Conservation (phyloP, 768 basidiomycete species). For the Suillus subaureus region DNA sequence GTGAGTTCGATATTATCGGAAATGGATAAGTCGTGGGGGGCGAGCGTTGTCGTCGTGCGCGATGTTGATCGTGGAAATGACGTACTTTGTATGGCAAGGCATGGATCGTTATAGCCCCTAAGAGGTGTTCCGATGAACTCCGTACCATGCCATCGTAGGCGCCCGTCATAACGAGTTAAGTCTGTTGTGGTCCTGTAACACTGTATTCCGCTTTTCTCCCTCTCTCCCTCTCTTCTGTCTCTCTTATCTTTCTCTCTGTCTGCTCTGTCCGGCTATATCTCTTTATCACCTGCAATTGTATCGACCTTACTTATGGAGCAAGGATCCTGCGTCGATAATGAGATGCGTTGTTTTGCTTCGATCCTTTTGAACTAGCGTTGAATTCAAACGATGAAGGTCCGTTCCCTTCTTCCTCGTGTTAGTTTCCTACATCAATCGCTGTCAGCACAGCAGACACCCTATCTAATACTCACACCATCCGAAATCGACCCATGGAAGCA, state of each 20-base stretch:
- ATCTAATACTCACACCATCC: background rate
- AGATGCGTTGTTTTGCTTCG: slow-evolving; percentile 53
- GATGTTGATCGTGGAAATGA: background rate
- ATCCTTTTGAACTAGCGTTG: slow-evolving; percentile 41
- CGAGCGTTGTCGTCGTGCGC: background rate
- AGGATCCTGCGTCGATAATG: slow-evolving; percentile 52
- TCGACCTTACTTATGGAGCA: slow-evolving; percentile 36
- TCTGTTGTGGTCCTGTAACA: slow-evolving; percentile 25
- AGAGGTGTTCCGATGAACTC: background rate
- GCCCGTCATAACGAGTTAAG: slow-evolving; percentile 25
- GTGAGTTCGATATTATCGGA: background rate
- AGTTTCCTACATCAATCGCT: slow-evolving; percentile 12
- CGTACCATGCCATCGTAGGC: background rate
- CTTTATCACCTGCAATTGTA: slow-evolving; percentile 20
- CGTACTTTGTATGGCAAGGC: background rate
- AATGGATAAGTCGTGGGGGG: background rate
- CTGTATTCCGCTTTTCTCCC: background rate
- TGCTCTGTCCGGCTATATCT: slow-evolving; percentile 14
- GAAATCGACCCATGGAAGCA: background rate
- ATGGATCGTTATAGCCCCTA: slow-evolving; percentile 7
- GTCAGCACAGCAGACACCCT: slow-evolving; percentile 3
- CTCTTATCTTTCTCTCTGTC: slow-evolving; percentile 22
- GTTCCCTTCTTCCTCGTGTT: slow-evolving; percentile 14
- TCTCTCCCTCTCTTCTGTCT: slow-evolving; percentile 12
- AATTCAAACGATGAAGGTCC: slow-evolving; percentile 1